Conservation (phyloP, 2,329 filamentous ascomycete genomes). For the Claviceps pusilla region DNA sequence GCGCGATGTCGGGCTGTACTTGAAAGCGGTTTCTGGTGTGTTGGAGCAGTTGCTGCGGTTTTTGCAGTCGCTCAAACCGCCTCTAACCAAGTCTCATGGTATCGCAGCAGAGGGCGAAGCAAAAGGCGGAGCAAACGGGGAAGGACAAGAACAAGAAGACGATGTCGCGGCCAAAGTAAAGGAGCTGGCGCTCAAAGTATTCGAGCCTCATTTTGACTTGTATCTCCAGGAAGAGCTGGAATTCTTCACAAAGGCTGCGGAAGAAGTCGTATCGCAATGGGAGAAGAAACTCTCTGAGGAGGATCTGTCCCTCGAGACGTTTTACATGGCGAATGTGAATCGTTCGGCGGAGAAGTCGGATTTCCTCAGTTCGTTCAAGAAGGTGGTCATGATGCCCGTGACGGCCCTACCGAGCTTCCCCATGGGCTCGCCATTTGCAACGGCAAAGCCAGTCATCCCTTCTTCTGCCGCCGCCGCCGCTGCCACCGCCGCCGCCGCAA, state of each 20-base stretch:
- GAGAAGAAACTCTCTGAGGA: slow-evolving; percentile 84
- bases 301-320: slow-evolving; percentile 78
- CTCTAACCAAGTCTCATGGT: slow-evolving; percentile 15
- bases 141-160: slow-evolving; percentile 40
- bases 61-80: slow-evolving; percentile 52
- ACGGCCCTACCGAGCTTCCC: slow-evolving; percentile 65
- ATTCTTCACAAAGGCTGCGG: slow-evolving; percentile 62
- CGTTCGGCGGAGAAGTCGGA: slow-evolving; percentile 92
- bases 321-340: slow-evolving; percentile 91
- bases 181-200: slow-evolving; percentile 54
- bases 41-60: slow-evolving; percentile 79
- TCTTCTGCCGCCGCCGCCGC: slow-evolving; percentile 3
- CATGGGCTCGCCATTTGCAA: slow-evolving; percentile 42
- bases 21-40: slow-evolving; percentile 73
- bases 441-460: slow-evolving; percentile 18
- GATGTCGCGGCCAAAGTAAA: slow-evolving; percentile 51
- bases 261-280: slow-evolving; percentile 68
- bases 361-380: slow-evolving; percentile 91
- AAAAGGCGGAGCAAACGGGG: not conserved
- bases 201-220: slow-evolving; percentile 84
- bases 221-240: slow-evolving; percentile 88
- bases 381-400: slow-evolving; percentile 98
- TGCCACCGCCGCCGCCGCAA: slow-evolving; percentile 1
- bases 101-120: not conserved
- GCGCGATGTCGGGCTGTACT: slow-evolving; percentile 57